Conservation (phyloP, 2,329 filamentous ascomycete genomes). For the Helotiales sp. region DNA sequence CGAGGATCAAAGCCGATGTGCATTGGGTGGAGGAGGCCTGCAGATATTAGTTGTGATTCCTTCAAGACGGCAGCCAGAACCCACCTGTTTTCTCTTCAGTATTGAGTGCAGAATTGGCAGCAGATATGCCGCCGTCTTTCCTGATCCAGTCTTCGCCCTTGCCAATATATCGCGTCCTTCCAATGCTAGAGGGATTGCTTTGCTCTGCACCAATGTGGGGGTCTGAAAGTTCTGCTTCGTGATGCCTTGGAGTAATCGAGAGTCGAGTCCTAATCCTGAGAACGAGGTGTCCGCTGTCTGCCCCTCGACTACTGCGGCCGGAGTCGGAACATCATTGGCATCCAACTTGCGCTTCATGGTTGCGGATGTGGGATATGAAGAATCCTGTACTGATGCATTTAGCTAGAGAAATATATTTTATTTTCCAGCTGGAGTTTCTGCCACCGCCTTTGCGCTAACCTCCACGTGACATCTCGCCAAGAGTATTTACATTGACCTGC, state of each 20-base stretch:
- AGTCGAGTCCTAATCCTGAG: slow-evolving; percentile 77
- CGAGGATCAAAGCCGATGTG: slow-evolving; percentile 83
- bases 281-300: slow-evolving; percentile 59
- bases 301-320: slow-evolving; percentile 41
- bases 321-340: slow-evolving; percentile 56
- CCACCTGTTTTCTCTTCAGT: slow-evolving; percentile 74
- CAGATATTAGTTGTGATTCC: slow-evolving; percentile 24
- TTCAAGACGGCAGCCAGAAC: slow-evolving; percentile 22
- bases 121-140: slow-evolving; percentile 96
- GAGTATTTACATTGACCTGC: too few species aligned
- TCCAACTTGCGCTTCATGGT: slow-evolving; percentile 67
- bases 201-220: slow-evolving; percentile 87
- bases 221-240: slow-evolving; percentile 81
- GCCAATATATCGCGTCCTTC: slow-evolving; percentile 89
- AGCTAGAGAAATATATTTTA: neutral
- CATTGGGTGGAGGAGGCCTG: slow-evolving; percentile 56
- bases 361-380: neutral
- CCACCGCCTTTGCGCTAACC: neutral
- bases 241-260: slow-evolving; percentile 84
- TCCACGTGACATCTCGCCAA: neutral
- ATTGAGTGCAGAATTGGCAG: slow-evolving; percentile 87
- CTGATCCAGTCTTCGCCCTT: slow-evolving; percentile 92
- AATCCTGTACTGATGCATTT: neutral
- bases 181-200: slow-evolving; percentile 85
- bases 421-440: neutral